Conservation (phyloP, 2,329 filamentous ascomycete species). For the Bretziella fagacearum region DNA sequence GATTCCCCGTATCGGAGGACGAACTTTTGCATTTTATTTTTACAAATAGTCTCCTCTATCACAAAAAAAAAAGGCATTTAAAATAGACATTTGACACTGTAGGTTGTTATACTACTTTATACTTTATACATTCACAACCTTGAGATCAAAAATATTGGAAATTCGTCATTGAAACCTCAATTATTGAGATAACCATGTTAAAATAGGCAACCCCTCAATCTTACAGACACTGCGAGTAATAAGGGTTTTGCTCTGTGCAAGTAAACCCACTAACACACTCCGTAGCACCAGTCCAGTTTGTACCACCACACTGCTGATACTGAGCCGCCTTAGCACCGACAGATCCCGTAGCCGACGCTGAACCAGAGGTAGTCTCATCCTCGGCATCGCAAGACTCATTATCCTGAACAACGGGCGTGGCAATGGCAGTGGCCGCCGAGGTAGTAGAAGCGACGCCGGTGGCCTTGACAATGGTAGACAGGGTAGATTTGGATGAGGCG, state of each 20-base stretch:
- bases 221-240: conserved; percentile 28
- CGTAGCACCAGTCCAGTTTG: conserved; percentile 22
- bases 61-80: too few relatives aligned
- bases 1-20: conserved; percentile 17
- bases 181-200: too few relatives aligned
- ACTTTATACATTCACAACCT: background rate
- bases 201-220: too few relatives aligned
- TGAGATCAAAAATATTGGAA: too few relatives aligned
- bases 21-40: too few relatives aligned
- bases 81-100: background rate
- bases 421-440: background rate
- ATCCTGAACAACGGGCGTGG: background rate
- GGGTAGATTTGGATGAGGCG: background rate
- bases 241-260: conserved; percentile 25
- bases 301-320: conserved; percentile 26
- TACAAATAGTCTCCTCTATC: too few relatives aligned
- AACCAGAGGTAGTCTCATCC: conserved; percentile 21
- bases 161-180: too few relatives aligned
- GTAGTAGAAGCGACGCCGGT: background rate
- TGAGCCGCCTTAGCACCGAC: conserved; percentile 19
- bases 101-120: background rate
- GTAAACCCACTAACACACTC: conserved; percentile 22
- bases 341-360: conserved; percentile 16
- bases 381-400: background rate
- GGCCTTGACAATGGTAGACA: background rate